phyloP scores from a whole-genome alignment of 2,329 filamentous ascomycete genomes.

The Aspergillus pseudoglaucus region DNA sequence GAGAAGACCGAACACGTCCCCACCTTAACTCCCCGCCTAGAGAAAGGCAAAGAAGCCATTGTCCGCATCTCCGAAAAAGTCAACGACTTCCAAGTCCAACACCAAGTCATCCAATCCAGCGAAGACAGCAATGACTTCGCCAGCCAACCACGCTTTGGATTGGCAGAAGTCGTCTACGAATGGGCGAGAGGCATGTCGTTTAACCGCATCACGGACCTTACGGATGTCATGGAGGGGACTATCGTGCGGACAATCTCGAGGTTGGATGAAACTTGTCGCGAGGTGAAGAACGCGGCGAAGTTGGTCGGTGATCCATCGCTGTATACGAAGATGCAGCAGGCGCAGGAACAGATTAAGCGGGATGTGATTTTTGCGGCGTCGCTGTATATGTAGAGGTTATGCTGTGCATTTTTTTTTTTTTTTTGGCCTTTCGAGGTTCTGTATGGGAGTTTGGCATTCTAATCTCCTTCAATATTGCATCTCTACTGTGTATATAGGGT shows the following conservation, averaged over 20 bases:
- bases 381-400: constrained; percentile 63
- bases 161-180: constrained; percentile 97
- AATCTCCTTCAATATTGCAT: neutral
- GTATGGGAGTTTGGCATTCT: neutral
- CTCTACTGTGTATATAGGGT: no score
- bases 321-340: constrained; percentile 93
- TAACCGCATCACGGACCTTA: constrained; percentile 92
- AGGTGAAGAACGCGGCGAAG: constrained; percentile 93
- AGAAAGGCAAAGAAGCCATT: constrained; percentile 77
- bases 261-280: constrained; percentile 89
- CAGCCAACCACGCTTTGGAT: constrained; percentile 76
- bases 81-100: constrained; percentile 77
- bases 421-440: neutral
- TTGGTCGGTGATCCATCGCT: constrained; percentile 91
- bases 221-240: constrained; percentile 92
- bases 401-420: no score
- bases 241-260: constrained; percentile 93
- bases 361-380: constrained; percentile 88
- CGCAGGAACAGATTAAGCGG: constrained; percentile 95
- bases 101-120: constrained; percentile 84
- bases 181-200: constrained; percentile 98
- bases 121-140: constrained; percentile 93
- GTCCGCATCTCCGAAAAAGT: constrained; percentile 87
- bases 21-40: constrained; percentile 71
- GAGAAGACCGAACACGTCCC: constrained; percentile 85